Conservation (phyloP, 345 rosid species). For the Carallia pectinifolia region DNA sequence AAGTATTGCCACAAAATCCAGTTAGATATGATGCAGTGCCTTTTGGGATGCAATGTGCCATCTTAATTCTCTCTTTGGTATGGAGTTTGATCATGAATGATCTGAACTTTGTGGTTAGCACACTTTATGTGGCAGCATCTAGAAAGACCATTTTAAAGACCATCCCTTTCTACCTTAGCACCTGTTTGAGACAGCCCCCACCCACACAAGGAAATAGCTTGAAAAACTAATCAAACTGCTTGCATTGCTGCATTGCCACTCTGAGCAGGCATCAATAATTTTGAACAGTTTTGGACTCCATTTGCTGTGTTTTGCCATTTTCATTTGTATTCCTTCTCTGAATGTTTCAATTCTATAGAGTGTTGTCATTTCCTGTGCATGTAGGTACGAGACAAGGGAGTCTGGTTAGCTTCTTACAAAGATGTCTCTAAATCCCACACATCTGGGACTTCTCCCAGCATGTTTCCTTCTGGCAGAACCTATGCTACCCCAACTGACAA, state of each 20-base stretch:
- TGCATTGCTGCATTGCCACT: not conserved
- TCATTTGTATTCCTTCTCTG: too few species aligned
- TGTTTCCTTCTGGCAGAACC: slow-evolving; percentile 78
- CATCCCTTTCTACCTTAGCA: too few species aligned
- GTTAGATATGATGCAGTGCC: not conserved
- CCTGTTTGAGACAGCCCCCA: too few species aligned
- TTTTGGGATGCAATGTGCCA: not conserved
- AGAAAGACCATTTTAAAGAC: too few species aligned
- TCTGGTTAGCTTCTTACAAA: slow-evolving; percentile 73
- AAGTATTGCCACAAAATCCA: not conserved
- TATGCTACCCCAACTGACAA: slow-evolving; percentile 25
- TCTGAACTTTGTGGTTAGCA: not conserved
- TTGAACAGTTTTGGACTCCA: not conserved
- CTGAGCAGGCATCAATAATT: not conserved
- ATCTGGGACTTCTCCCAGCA: slow-evolving; percentile 56
- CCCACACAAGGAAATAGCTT: not conserved
- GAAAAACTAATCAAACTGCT: not conserved
- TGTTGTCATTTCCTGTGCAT: not conserved
- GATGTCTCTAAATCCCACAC: slow-evolving; percentile 52
- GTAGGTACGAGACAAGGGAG: slow-evolving; percentile 69
- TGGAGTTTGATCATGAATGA: not conserved
- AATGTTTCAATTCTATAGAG: too few species aligned
- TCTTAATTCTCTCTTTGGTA: not conserved
- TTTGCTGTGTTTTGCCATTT: not conserved
- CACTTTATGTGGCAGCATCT: too few species aligned